Base-by-base conservation (phyloP, 306 rosid genomes). In the Luffa aegyptiaca region DNA sequence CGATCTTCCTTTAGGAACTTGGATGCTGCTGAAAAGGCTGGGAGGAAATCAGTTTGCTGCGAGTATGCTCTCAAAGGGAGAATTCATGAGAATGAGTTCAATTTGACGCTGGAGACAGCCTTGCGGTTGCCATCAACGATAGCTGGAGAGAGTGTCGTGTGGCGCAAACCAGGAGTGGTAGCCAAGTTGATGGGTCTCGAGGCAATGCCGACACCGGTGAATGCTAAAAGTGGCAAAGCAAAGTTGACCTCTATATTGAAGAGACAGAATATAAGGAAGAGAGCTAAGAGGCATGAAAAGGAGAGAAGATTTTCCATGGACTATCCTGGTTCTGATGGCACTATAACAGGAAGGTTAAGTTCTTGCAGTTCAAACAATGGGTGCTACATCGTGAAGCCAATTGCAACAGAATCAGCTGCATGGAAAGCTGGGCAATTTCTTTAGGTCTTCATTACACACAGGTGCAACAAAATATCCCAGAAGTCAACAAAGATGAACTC, bases 171-270 rank as follows among this genome's bases (percentile, higher is more conserved):
- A 3, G 97, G 97, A 33, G 91, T 92, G 71, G 96, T 95, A 41
- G 98, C 93, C 10, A 92, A 90, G 85, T 82, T 95, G 48, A 95
- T 95, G 98, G 98, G 98, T 58, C 82, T 95, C 82, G 97, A 95
- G 26, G 97, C 93, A 41, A 81, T 95, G 82, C 98, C 97, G 2
- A 84, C 85, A 68, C 92, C 93, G 0, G 74, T 88, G 31, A 63
- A 85, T 41, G 81, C 52, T 70, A 82, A 77, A 37, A 76, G 59
- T n/a, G 81, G 20, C 5, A 85, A 76, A 77, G 87, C 87, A 14
- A 92, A 53, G 84, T 31, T 86, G 45, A 77, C 41, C 69, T 48
- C 65, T 49, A 63, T 51, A 26, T 36, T 82, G 46, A 85, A 85
- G 80, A 87, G 86, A 74, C 88, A 83, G 66, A 87, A 62, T 66